A percentile compares a stretch with the other conserved stretches of the same genome.
Conservation (phyloP, 1,139 yeast genomes). For the Petasospora fabianii region DNA sequence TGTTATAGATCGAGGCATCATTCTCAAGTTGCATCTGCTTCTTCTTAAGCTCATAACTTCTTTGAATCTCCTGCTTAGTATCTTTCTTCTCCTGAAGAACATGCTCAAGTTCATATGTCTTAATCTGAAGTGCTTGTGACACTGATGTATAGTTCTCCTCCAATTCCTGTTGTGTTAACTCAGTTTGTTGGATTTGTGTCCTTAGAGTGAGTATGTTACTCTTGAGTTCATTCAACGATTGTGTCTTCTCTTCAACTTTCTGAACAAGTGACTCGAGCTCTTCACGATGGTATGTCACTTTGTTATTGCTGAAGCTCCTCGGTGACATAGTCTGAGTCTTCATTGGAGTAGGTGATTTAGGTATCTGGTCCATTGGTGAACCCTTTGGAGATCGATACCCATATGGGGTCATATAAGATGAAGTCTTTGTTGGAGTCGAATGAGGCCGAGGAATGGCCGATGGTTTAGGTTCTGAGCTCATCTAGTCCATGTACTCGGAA, state of each 20-base stretch:
- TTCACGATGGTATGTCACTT: not conserved
- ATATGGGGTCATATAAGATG: slow-evolving; percentile 13
- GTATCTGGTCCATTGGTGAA: not conserved
- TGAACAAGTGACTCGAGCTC: slow-evolving; percentile 12
- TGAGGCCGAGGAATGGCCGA: slow-evolving; percentile 22
- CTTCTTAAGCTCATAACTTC: slow-evolving; percentile 35
- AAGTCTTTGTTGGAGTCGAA: slow-evolving; percentile 18
- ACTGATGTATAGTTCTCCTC: slow-evolving; percentile 14
- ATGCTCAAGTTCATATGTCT: slow-evolving; percentile 14
- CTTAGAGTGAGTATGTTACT: slow-evolving; percentile 33
- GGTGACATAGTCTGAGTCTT: not conserved
- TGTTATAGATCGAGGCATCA: slow-evolving; percentile 34
- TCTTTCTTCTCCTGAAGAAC: slow-evolving; percentile 28
- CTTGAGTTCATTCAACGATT: slow-evolving; percentile 25
- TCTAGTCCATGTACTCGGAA: not conserved
- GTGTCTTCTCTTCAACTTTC: slow-evolving; percentile 11
- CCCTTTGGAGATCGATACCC: slow-evolving; percentile 15
- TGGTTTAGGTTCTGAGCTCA: slow-evolving; percentile 14
- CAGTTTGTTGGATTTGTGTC: slow-evolving; percentile 39
- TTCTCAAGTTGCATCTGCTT: slow-evolving; percentile 36
- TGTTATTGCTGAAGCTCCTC: not conserved
- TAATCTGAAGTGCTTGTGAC: slow-evolving; percentile 18
- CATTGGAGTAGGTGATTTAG: slow-evolving; percentile 2
- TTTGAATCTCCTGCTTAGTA: slow-evolving; percentile 34
- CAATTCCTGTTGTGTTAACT: slow-evolving; percentile 34